Base-by-base conservation (phyloP, 2,329 filamentous ascomycete species). In the Botrytis squamosa region DNA sequence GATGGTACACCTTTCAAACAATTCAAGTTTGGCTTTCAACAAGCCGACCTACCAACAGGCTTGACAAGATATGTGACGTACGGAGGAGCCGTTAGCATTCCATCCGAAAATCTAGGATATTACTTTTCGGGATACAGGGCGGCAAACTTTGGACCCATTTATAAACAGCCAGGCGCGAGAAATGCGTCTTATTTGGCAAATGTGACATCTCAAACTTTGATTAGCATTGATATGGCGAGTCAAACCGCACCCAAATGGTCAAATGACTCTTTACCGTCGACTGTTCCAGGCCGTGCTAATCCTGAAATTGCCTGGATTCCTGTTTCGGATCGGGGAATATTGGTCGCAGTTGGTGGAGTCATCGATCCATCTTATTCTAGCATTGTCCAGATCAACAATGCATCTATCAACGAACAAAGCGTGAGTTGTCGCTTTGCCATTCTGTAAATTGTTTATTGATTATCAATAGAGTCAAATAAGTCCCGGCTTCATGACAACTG, bases 271-370 rank as follows among this genome's bases (percentile, higher is more conserved):
- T 80, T 93, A 4, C 86, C 87, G 0, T 59, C 77, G 0, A 76
- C 79, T 6, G 83, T 91, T 10, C 81, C 83, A 7, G 87, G 87
- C 0, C 87, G 92, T 25, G 89, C 90, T 6, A 89, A 88, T 76
- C 85, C 90, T 0, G 90, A 92, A 74, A 83, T 92, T 1, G 89
- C 92, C 0, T 94, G 91, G 91, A 86, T 97, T 0, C 94, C 94
- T 1, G 93, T 94, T 63, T 92, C 93, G 4, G 84, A 87, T 25
- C 85, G 94, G 77, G 94, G 94, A 1, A 90, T 96, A 63, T 84
- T 97, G 14, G 86, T 97, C 0, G 92, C 92, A 4, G 84, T 97
- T 0, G 93, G 92, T 10, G 94, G 94, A 20, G 93, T 93, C 3
- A 88, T 85, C 0, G 85, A 88, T 79, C 90, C 90, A 0, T 84